Base-by-base conservation (phyloP, 192 early-diverging fungal genomes). In the Coemansia sp. region DNA sequence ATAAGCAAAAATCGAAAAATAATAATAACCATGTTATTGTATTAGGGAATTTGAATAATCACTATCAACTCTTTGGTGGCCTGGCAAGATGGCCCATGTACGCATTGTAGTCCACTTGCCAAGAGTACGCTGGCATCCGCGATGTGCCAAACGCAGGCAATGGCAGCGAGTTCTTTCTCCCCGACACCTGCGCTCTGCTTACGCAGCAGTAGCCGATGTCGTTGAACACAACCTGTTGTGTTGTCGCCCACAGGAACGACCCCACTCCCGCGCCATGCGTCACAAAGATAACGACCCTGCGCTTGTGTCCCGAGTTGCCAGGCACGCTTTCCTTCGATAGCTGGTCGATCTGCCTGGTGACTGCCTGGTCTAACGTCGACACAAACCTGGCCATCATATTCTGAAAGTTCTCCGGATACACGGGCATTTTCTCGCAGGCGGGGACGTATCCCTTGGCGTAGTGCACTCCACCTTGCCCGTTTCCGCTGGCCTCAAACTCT, bases 221-320 rank as follows among this genome's bases (percentile, higher is more conserved):
- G 50, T 72, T 67, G 32, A 59, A 53, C 3, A 63, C 66, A 5
- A 63, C 65, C 57, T 57, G 50, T 54, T 57, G 25, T 8, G 78
- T 75, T 0, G 78, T 81, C 3, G 78, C 78, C 78, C 78, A 81
- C 25, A 74, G 66, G 22, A 81, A 40, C 19, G 73, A 66, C 38
- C 65, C 55, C 11, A 81, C 43, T 11, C 78, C 78, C 0, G 78
- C 78, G 3, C 78, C 78, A 66, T 81, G 78, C 42, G 78, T 81
- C 42, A 81, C 78, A 56, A 81, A 49, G 14, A 81, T 55, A 22
- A 75, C 50, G 1, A 80, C 78, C 29, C 34, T 43, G 9, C 72
- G 53, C 15, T 11, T 68, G 15, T 38, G n/a, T 0, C 36, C 43
- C 41, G 11, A 2, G 11, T 34, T 19, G 25, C 49, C 42, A 3